Evolutionary conservation across 2,329 filamentous ascomycete species (phyloP), one percentile per base, ranked within the genome.

Genomic region (Fusarium graminum): DNA sequence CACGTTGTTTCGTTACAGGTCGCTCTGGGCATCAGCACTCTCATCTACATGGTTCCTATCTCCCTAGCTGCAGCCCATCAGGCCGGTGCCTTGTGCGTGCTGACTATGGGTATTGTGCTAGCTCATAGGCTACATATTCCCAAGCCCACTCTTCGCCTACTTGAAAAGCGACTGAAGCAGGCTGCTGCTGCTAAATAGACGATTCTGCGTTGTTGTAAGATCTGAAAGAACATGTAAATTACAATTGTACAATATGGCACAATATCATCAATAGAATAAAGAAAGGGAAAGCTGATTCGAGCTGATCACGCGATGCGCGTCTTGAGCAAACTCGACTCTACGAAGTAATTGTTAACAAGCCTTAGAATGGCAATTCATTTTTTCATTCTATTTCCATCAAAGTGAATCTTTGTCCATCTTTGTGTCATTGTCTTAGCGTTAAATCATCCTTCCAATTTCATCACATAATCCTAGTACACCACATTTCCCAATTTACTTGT

Each of bases 41-140:
- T 99, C 61, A 90, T 97, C 72, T 98, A 97, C 81, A 90, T 99
- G 77, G 94, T 99, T 1, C 95, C 96, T 6, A 91, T 90, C 4
- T 90, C 91, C 64, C 82, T 99, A 11, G 95, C 94, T 1, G 93
- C 94, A 4, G 89, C 92, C 9, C 95, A 99, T 78, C 95, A 99
- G 80, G 95, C 95, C 3, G 94, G 95, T 38, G 92, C 90, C 60
- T 80, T 99, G 69, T 92, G 92, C 3, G 82, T 99, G 19, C 80
- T 99, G 62, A 96, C 92, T 0, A 93, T 92, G 42, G 90, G 90
- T 0, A 81, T 97, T 22, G 85, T 97, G 1, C 81, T 97, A 36
- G 92, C 92, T 12, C 93, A 90, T 71, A 85, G 93, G 39, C 79
- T 96, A 54, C 92, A 91, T 80, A 83, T 94, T 52, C 92, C 93